These are phyloP conservation scores for Fusarium proliferatum DNA, from an alignment of 2,329 filamentous ascomycete species.

Conservation along the genomic window DNA sequence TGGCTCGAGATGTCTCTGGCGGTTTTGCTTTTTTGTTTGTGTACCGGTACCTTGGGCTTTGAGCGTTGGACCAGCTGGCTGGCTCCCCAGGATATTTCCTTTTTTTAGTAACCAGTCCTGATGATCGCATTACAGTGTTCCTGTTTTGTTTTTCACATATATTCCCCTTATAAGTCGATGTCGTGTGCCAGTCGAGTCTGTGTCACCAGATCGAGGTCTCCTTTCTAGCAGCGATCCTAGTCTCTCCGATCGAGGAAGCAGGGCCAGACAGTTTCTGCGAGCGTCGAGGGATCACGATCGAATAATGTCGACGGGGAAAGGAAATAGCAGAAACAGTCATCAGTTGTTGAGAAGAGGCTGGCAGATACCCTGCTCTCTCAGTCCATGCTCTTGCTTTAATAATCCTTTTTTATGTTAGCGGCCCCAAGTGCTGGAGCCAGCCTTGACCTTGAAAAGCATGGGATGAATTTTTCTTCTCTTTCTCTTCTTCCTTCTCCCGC, in stretches of 20 bases:
- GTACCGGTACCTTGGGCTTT: slow-evolving; percentile 21
- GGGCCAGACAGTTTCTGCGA: background rate
- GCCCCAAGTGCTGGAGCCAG: slow-evolving; percentile 8
- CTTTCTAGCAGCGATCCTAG: slow-evolving; percentile 1
- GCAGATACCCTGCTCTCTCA: background rate
- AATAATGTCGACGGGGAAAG: background rate
- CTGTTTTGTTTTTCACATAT: background rate
- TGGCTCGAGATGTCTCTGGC: slow-evolving; percentile 31
- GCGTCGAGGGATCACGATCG: background rate
- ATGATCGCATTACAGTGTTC: background rate
- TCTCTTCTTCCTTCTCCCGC: slow-evolving; percentile 29
- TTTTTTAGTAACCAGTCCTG: slow-evolving; percentile 6
- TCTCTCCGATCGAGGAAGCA: background rate
- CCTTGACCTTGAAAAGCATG: slow-evolving; percentile 13
- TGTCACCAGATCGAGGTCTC: slow-evolving; percentile 10
- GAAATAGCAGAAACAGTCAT: background rate
- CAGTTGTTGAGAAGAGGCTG: slow-evolving; percentile 7
- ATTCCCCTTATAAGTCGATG: slow-evolving; percentile 9
- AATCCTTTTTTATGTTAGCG: background rate
- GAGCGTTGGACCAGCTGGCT: background rate
- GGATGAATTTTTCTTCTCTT: slow-evolving; percentile 15
- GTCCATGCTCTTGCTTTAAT: background rate
- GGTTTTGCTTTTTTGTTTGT: slow-evolving; percentile 19
- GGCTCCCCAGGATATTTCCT: slow-evolving; percentile 23
- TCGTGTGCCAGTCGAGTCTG: slow-evolving; percentile 14